Base-by-base conservation (phyloP, 306 rosid species). In the Sphenostylis stenocarpa region DNA sequence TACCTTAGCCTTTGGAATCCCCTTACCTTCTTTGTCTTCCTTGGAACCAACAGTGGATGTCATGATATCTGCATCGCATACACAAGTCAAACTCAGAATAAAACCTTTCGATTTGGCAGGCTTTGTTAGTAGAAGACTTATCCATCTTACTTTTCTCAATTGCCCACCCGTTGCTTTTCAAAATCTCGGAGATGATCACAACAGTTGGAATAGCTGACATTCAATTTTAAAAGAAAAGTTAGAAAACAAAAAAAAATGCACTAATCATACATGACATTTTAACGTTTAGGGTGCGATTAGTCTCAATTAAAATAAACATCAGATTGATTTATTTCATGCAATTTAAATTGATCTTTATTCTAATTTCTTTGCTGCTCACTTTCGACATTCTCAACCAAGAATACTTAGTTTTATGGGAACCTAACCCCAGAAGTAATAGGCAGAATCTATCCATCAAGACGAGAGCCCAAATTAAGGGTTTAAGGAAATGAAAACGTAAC, bases 131-230 rank as follows among this genome's bases (percentile, higher is more conserved):
- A 64, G 55, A 80, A 45, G 7, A 67, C 17, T 39, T 45, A 14
- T 80, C 92, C 38, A 14, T 77, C 92, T 82, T 85, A 91, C 97
- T 79, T 82, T 90, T 90, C 79, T 91, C 83, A 67, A 77, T 47
- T 17, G 87, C 93, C 80, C 87, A 63, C 17, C 91, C 90, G 57
- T 76, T 79, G 69, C 82, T 65, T 63, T 92, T 90, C 88, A 92
- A 76, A 75, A 76, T 80, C 79, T 92, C 93, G 8, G 90, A 61
- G 39, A 92, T 81, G 29, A 84, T 62, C 78, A 92, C 81, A 1
- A 88, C 84, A 70, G 93, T 84, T 63, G 93, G 92, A 84, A 90
- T 92, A 68, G 91, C 97, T 92, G 88, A 6, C 13, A 79, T 72
- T 70, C 43, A 55, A 38, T 51, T 56, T 19, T 29, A 31, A 31